Conservation (phyloP, 169 alveolate genomes). For the Eimeria praecox region DNA sequence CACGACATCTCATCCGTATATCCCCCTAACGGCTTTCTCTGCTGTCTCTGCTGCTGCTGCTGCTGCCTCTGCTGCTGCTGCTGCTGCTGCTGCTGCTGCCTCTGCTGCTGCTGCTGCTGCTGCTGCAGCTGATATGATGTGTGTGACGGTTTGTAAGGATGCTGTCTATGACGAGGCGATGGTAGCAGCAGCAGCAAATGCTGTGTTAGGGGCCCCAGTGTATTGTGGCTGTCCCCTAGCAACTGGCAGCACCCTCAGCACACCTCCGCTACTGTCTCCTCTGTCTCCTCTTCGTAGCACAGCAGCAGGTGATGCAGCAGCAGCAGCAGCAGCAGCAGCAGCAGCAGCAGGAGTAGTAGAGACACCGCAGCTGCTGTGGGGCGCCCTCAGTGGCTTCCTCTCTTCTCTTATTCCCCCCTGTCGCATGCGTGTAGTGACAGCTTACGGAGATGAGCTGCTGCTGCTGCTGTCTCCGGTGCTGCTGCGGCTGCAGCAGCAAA, state of each 20-base stretch:
- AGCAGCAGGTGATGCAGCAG: neutral
- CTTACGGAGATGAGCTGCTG: conserved; percentile 35
- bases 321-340: conserved; percentile 18
- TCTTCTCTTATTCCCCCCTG: conserved; percentile 75
- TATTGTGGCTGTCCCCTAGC: conserved; percentile 10
- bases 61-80: conserved; percentile 28
- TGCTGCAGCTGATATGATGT: conserved; percentile 9
- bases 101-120: conserved; percentile 34
- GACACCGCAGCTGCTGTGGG: conserved; percentile 73
- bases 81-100: conserved; percentile 48
- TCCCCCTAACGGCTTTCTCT: neutral
- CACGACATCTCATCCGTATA: neutral
- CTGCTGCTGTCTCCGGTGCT: conserved; percentile 77
- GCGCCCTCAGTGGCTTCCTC: conserved; percentile 72
- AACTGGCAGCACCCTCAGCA: neutral
- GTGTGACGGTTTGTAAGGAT: neutral
- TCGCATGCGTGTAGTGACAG: conserved; percentile 72
- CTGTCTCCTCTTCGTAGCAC: neutral
- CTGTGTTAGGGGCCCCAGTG: conserved; percentile 7
- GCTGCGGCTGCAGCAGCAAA: conserved; percentile 25
- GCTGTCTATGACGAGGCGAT: conserved; percentile 5
- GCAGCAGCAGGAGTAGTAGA: neutral
- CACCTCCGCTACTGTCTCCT: conserved; percentile 47
- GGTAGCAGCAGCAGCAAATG: neutral
- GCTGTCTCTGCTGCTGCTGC: conserved; percentile 29